Conservation (phyloP, 2,329 filamentous ascomycete species). For the Cercospora sojina region DNA sequence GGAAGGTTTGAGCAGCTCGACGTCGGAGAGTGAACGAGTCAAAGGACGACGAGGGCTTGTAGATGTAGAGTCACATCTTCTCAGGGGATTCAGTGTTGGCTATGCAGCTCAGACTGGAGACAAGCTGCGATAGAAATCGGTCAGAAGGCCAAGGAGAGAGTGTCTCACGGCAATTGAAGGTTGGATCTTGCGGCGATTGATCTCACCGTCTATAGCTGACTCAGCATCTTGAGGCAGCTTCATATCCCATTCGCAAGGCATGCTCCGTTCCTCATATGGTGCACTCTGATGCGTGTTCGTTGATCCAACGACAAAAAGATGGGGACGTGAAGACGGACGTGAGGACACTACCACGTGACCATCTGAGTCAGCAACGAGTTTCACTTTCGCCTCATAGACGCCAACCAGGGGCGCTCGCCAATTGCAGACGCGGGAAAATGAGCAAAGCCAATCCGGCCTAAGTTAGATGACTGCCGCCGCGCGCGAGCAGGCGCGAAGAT, state of each 20-base stretch:
- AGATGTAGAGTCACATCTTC: background rate
- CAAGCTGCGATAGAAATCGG: background rate
- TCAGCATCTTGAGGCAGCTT: background rate
- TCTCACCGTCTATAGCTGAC: background rate
- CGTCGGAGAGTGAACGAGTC: background rate
- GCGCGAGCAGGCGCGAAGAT: background rate
- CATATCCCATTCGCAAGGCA: background rate
- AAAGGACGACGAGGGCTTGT: background rate
- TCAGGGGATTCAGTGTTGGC: background rate
- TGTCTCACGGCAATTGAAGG: background rate
- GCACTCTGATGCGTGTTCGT: background rate
- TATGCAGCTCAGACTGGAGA: background rate
- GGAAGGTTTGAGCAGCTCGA: slow-evolving; percentile 1
- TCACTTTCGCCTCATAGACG: background rate
- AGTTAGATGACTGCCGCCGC: slow-evolving; percentile 5
- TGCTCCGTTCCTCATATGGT: background rate
- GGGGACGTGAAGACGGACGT: background rate
- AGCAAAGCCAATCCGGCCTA: background rate
- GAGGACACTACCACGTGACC: background rate
- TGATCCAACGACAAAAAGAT: background rate
- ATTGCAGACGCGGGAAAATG: slow-evolving; percentile 4
- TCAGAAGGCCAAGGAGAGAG: background rate
- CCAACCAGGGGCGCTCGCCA: slow-evolving; percentile 1
- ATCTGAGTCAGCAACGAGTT: background rate
- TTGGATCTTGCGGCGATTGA: background rate